A percentile compares a stretch with the other conserved stretches of the same genome.
Evolutionary conservation across 768 basidiomycete species (phyloP).

Genomic region (Candolleomyces eurysporus): DNA sequence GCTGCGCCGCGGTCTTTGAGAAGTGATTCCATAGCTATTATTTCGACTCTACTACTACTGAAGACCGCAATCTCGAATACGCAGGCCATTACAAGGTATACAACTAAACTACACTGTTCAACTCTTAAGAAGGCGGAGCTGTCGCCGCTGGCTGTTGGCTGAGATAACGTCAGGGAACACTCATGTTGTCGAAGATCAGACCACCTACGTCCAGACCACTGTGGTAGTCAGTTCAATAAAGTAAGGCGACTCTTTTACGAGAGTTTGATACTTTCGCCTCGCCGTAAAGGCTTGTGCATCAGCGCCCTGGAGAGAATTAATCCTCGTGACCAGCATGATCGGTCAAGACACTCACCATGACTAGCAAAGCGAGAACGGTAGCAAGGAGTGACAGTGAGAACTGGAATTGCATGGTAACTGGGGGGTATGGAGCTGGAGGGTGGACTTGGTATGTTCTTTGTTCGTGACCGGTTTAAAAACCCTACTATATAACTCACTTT

Average conservation of each 20-base stretch:
- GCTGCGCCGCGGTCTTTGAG: too few relatives aligned
- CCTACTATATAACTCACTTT: neutral
- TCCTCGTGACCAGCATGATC: too few relatives aligned
- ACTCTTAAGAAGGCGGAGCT: too few relatives aligned
- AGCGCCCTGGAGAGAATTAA: slow-evolving; percentile 7
- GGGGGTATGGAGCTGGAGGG: neutral
- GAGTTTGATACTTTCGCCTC: slow-evolving; percentile 14
- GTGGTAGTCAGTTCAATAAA: slow-evolving; percentile 21
- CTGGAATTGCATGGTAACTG: neutral
- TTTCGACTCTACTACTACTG: too few relatives aligned
- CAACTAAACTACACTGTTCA: too few relatives aligned
- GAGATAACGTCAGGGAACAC: too few relatives aligned
- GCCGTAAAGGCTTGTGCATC: slow-evolving; percentile 18
- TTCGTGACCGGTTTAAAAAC: neutral
- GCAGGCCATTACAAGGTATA: too few relatives aligned
- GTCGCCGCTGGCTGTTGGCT: too few relatives aligned
- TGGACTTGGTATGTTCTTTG: neutral
- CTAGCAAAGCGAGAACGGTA: neutral
- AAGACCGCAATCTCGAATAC: too few relatives aligned
- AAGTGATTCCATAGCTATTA: too few relatives aligned
- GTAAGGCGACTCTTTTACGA: slow-evolving; percentile 19
- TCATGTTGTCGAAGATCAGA: too few relatives aligned
- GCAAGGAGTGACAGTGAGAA: neutral
- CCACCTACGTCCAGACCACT: slow-evolving; percentile 13
- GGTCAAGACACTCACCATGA: too few relatives aligned